phyloP scores from a whole-genome alignment of 1,139 yeast genomes.

The Zygotorulaspora mrakii region DNA sequence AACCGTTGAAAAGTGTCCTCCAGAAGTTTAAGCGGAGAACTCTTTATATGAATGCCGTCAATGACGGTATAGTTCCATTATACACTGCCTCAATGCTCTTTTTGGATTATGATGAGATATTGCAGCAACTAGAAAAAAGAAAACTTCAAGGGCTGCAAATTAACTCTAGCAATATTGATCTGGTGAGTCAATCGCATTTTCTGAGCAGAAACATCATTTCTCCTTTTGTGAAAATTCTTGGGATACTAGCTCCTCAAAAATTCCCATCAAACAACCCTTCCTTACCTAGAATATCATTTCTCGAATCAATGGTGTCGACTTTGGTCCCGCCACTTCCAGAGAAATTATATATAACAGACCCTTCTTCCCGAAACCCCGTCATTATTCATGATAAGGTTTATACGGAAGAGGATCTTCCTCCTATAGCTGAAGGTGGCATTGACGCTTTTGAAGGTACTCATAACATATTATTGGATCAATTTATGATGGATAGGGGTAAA shows the following conservation, averaged over 20 bases:
- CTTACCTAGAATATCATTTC: constrained; percentile 67
- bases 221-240: constrained; percentile 34
- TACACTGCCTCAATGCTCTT: constrained; percentile 80
- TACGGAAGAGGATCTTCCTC: constrained; percentile 61
- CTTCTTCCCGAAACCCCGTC: constrained; percentile 44
- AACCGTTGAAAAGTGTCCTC: constrained; percentile 69
- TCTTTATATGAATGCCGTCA: constrained; percentile 40
- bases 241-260: constrained; percentile 34
- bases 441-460: constrained; percentile 18
- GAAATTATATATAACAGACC: constrained; percentile 63
- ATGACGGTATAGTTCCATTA: constrained; percentile 89
- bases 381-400: constrained; percentile 83
- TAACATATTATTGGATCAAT: constrained; percentile 27
- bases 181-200: constrained; percentile 15
- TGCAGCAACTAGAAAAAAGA: constrained; percentile 31
- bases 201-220: constrained; percentile 28
- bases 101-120: constrained; percentile 58
- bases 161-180: constrained; percentile 38
- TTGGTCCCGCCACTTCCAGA: constrained; percentile 88
- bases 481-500: constrained; percentile 19
- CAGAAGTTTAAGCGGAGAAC: constrained; percentile 59
- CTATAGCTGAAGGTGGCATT: constrained; percentile 22
- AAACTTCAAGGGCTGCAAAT: constrained; percentile 85
- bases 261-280: constrained; percentile 24
- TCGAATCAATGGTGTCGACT: constrained; percentile 79